These are phyloP conservation scores for Uronychia binucleata DNA, from an alignment of 73 alveolate species.

Conservation along the genomic window DNA sequence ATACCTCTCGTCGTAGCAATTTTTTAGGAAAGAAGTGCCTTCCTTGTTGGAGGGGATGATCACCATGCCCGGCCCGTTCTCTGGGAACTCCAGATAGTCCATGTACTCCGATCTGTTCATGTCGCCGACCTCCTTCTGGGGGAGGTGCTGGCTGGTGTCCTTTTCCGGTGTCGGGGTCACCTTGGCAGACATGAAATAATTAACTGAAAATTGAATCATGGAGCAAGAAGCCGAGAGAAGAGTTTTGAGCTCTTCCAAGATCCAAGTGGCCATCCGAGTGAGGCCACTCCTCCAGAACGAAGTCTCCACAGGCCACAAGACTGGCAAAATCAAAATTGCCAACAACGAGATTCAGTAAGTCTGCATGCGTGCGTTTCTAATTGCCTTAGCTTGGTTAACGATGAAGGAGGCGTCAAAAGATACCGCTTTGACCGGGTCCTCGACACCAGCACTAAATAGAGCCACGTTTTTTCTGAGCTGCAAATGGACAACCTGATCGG, in stretches of 20 bases:
- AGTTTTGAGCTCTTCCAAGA: neutral
- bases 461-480: conserved; percentile 21
- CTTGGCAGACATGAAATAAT: too few relatives aligned
- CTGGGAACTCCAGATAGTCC: conserved; percentile 63
- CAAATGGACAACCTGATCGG: conserved; percentile 26
- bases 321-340: neutral
- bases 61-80: conserved; percentile 36
- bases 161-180: too few relatives aligned
- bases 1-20: conserved; percentile 54
- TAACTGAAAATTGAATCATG: too few relatives aligned
- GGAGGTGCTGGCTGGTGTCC: too few relatives aligned
- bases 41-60: conserved; percentile 67
- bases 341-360: neutral
- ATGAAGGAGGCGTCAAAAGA: neutral
- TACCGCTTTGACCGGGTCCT: conserved; percentile 48
- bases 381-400: neutral
- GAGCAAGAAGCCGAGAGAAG: neutral
- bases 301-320: conserved; percentile 40
- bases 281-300: conserved; percentile 74
- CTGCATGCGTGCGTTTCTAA: neutral
- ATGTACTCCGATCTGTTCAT: conserved; percentile 47
- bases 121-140: neutral
- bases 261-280: conserved; percentile 72
- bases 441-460: neutral
- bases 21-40: conserved; percentile 61